Base-by-base conservation (phyloP, 179 eudicot species). In the Spinacia oleracea region DNA sequence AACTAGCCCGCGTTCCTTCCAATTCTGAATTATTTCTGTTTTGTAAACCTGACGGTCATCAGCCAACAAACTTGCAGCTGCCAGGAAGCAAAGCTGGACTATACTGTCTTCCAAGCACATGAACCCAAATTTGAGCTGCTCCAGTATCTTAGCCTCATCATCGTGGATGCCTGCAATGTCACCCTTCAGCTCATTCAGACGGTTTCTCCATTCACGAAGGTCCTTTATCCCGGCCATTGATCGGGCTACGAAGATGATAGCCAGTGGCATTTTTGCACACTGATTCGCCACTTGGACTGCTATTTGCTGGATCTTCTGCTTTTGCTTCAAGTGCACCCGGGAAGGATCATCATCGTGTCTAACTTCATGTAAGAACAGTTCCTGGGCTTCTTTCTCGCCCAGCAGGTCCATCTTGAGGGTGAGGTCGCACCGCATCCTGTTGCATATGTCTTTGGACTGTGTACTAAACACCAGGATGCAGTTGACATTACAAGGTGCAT, bases 181-280 rank as follows among this genome's bases (percentile, higher is more conserved):
- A 11, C 46, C 76, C 20, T 5, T 10, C 20, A 78, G 59, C 48
- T 70, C 80, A 32, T 43, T 70, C 29, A 78, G 16, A 2, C 75
- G 58, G 29, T 43, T 70, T 45, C 68, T 70, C 80, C 80, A 78
- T 51, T 78, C 80, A 4, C 18, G 56, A 16, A 78, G 55, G 34
- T 78, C 59, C 0, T 42, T 20, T 2, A 56, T 78, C 32, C 25
- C 20, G 1, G 31, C 45, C 80, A 78, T 78, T 32, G 75, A 78
- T 9, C 51, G 38, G 9, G 75, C 80, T 27, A 70, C 56, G 11
- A 78, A 34, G 18, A 46, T 70, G 43, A 78, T 78, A 4, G 75
- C 80, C 56, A 78, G 29, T 23, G 80, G 80, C 80, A 78, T 78
- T 27, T 69, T 35, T 5, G 75, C 80, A 20, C 80, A 78, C 59